A percentile compares a stretch with the other conserved stretches of the same genome.
Conservation (phyloP, 108 stramenopile species). For the Heterococcus sp. region DNA sequence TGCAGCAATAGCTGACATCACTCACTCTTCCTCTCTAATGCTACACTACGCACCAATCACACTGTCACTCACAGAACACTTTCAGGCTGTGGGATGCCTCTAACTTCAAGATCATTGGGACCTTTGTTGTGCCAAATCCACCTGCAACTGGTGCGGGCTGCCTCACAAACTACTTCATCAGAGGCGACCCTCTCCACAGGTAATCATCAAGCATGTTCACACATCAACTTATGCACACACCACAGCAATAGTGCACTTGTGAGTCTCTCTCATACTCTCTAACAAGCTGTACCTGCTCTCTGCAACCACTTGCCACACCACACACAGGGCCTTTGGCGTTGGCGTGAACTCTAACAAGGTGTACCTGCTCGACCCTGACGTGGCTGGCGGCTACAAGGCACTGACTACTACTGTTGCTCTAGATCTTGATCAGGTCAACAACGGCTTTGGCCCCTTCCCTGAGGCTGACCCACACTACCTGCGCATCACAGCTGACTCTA, state of each 20-base stretch:
- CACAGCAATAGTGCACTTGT: too few species aligned
- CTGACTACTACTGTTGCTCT: neutral
- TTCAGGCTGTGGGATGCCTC: neutral
- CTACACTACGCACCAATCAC: too few species aligned
- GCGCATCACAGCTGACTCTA: neutral
- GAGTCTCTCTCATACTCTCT: too few species aligned
- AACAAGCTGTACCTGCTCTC: too few species aligned
- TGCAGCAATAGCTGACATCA: too few species aligned
- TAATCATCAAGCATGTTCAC: too few species aligned
- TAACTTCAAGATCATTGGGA: neutral
- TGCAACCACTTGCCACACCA: too few species aligned
- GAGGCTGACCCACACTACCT: neutral
- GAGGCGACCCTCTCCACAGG: neutral
- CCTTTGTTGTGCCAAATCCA: neutral
- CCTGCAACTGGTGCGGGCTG: neutral
- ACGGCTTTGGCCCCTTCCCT: neutral
- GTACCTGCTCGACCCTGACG: neutral
- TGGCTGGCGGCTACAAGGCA: neutral
- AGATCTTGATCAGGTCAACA: neutral
- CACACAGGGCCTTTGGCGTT: neutral
- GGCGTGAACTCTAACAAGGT: slow-evolving; percentile 1
- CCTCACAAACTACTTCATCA: neutral
- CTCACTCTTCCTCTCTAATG: too few species aligned
- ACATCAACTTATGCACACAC: too few species aligned
- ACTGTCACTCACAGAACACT: neutral